Conservation (phyloP, 129 eudicot genomes). For the Dittrichia graveolens region DNA sequence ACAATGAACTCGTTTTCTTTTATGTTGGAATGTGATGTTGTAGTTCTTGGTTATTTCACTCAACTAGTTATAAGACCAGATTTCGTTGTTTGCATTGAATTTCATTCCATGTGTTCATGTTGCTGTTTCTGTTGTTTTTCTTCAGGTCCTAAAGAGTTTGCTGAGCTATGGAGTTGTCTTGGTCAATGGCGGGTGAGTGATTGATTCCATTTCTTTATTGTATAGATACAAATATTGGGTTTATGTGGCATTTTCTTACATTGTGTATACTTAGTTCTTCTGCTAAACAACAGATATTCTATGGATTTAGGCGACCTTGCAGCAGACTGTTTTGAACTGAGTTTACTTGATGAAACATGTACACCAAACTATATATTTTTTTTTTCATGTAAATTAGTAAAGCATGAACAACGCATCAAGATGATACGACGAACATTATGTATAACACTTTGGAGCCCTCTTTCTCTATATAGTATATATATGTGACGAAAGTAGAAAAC, state of each 20-base stretch:
- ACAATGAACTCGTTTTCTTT: background rate
- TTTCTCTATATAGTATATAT: too few relatives aligned
- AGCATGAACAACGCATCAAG: too few relatives aligned
- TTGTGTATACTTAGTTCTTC: background rate
- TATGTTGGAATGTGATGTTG: background rate
- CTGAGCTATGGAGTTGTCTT: slow-evolving; percentile 73
- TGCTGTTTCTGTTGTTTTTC: slow-evolving; percentile 14
- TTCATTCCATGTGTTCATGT: slow-evolving; percentile 8
- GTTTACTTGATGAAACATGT: too few relatives aligned
- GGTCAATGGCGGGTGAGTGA: slow-evolving; percentile 85
- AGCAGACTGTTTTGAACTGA: too few relatives aligned
- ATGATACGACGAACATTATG: too few relatives aligned
- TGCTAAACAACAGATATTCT: background rate
- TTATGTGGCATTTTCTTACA: background rate
- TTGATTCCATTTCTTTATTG: background rate
- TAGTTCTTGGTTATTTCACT: slow-evolving; percentile 1
- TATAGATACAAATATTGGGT: background rate
- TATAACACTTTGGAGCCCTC: too few relatives aligned
- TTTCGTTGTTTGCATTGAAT: slow-evolving; percentile 1
- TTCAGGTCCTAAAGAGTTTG: slow-evolving; percentile 72
- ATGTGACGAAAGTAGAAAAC: too few relatives aligned
- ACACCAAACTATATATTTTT: too few relatives aligned
- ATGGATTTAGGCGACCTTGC: too few relatives aligned
- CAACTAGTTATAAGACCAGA: background rate
- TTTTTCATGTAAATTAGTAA: too few relatives aligned